These are phyloP conservation scores for Escallonia rubra DNA, from an alignment of 129 eudicot genomes.

Conservation along the genomic window DNA sequence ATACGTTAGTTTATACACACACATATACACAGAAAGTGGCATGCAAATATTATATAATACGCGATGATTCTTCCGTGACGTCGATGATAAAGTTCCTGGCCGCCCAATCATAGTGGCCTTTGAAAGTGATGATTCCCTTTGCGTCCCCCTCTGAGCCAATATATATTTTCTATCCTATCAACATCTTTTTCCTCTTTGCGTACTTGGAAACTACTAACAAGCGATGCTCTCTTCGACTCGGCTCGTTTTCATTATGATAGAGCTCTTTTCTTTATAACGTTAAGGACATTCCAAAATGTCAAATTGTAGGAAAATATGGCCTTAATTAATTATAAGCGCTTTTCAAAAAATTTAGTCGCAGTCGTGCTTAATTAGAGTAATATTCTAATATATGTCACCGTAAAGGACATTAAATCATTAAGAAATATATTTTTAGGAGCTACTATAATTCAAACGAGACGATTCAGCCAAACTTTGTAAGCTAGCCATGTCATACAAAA, in stretches of 20 bases:
- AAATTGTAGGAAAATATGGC: no score
- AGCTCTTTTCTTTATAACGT: neutral
- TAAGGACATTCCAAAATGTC: neutral
- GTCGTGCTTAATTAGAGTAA: no score
- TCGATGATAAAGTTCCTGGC: slow-evolving; percentile 12
- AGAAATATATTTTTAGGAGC: no score
- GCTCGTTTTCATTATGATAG: slow-evolving; percentile 4
- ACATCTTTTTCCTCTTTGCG: slow-evolving; percentile 12
- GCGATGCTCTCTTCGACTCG: neutral
- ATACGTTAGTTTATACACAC: neutral
- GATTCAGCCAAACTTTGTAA: neutral
- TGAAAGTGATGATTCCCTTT: slow-evolving; percentile 32
- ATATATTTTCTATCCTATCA: slow-evolving; percentile 23
- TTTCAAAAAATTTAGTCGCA: no score
- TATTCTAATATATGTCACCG: no score
- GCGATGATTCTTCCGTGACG: slow-evolving; percentile 4
- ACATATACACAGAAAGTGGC: neutral
- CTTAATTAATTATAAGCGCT: no score
- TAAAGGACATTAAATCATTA: no score
- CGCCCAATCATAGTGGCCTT: slow-evolving; percentile 24
- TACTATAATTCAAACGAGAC: no score
- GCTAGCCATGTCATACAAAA: neutral
- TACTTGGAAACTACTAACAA: slow-evolving; percentile 6
- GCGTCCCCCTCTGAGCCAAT: slow-evolving; percentile 42
- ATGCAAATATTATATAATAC: no score